Evolutionary conservation across 169 alveolate species (phyloP).

Genomic region (Amoebophrya sp.): DNA sequence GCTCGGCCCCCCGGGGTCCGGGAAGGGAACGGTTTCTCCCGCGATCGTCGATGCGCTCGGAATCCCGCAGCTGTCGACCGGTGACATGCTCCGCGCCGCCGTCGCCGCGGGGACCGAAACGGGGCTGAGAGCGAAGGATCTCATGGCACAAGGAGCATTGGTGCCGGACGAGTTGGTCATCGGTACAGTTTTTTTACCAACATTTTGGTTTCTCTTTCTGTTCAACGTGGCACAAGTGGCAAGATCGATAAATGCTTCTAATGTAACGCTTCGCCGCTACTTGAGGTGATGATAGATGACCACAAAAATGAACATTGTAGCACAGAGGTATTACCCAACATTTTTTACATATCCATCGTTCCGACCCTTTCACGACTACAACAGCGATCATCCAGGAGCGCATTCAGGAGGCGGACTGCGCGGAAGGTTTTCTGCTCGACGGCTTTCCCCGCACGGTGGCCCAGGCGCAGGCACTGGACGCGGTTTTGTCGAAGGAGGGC

Average conservation of each 20-base stretch:
- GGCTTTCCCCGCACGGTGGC: slow-evolving; percentile 83
- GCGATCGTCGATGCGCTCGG: not conserved
- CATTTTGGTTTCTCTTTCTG: no score
- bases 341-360: no score
- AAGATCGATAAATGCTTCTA: no score
- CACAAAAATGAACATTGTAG: no score
- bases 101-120: slow-evolving; percentile 65
- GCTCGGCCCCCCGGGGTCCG: slow-evolving; percentile 45
- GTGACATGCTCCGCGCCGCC: slow-evolving; percentile 80
- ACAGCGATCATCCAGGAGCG: slow-evolving; percentile 51
- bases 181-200: no score
- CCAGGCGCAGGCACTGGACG: slow-evolving; percentile 66
- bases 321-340: no score
- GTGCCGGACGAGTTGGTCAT: slow-evolving; percentile 76
- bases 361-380: no score
- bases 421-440: slow-evolving; percentile 73
- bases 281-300: no score
- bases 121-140: slow-evolving; percentile 69
- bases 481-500: slow-evolving; percentile 35
- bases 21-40: slow-evolving; percentile 36
- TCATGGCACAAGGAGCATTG: slow-evolving; percentile 75
- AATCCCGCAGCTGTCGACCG: slow-evolving; percentile 63
- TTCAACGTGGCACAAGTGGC: no score
- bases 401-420: slow-evolving; percentile 39
- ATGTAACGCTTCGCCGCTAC: no score